Percentiles rank a stretch among this genome's conserved stretches.
Evolutionary conservation across 768 basidiomycete genomes (phyloP).

Genomic region (Suillus subluteus): DNA sequence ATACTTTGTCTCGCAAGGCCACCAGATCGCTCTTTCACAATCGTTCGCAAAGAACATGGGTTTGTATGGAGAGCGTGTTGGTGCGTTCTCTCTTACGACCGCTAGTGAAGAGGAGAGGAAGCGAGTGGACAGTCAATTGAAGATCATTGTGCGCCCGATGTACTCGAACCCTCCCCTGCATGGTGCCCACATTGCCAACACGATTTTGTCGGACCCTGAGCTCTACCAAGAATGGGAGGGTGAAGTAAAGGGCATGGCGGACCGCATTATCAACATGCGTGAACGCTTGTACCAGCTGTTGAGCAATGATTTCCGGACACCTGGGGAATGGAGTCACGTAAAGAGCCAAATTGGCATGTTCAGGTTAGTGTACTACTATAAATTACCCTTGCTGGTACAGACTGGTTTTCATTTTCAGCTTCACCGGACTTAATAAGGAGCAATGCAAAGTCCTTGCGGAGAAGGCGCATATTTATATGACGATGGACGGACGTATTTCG

Average conservation of each 20-base stretch:
- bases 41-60: constrained; percentile 99
- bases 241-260: constrained; percentile 95
- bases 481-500: constrained; percentile 89
- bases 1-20: constrained; percentile 89
- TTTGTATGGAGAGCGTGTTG: constrained; percentile 96
- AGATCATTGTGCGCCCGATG: constrained; percentile 94
- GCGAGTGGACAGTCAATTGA: constrained; percentile 90
- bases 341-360: constrained; percentile 98
- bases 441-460: constrained; percentile 86
- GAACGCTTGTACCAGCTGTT: constrained; percentile 79
- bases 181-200: constrained; percentile 84
- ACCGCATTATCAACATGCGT: constrained; percentile 92
- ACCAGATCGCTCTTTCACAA: constrained; percentile 89
- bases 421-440: constrained; percentile 79
- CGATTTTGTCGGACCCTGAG: constrained; percentile 74
- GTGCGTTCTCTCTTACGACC: constrained; percentile 88
- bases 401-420: constrained; percentile 46
- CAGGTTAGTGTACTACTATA: constrained; percentile 55
- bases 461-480: constrained; percentile 93
- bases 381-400: constrained; percentile 10
- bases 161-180: constrained; percentile 97
- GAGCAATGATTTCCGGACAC: constrained; percentile 80
- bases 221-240: constrained; percentile 87
- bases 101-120: constrained; percentile 74
- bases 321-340: constrained; percentile 94